A percentile compares a stretch with the other conserved stretches of the same genome.
Conservation (phyloP, 169 alveolate species). For the Toxoplasma gondii region DNA sequence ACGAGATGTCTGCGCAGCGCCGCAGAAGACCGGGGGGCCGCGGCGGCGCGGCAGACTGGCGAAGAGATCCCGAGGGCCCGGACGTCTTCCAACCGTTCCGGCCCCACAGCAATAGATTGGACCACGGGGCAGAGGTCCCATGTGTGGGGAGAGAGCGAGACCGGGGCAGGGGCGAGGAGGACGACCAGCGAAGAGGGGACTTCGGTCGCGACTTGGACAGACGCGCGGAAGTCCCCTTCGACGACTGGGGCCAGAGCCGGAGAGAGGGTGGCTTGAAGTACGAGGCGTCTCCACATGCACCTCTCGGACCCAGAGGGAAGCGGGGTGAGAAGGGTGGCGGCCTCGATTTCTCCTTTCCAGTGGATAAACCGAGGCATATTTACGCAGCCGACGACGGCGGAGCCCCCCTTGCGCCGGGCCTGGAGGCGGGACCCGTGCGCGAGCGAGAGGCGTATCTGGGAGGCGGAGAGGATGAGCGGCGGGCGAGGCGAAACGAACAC, state of each 20-base stretch:
- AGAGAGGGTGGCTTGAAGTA: neutral
- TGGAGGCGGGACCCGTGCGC: too few relatives aligned
- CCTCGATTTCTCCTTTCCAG: neutral
- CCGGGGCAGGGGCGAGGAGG: neutral
- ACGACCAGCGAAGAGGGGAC: neutral
- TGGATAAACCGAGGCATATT: neutral
- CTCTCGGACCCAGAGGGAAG: neutral
- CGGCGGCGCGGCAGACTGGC: neutral
- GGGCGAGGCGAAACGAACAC: neutral
- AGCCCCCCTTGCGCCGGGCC: too few relatives aligned
- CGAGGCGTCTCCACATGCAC: neutral
- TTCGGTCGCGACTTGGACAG: neutral
- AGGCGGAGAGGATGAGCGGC: neutral
- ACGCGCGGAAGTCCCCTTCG: neutral
- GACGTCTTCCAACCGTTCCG: neutral
- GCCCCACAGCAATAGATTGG: neutral
- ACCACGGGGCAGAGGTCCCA: too few relatives aligned
- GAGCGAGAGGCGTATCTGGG: neutral
- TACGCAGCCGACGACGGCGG: neutral
- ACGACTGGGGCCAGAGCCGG: neutral
- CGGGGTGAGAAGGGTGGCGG: neutral
- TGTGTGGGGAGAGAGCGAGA: neutral
- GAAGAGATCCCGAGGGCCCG: neutral
- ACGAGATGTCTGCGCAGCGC: neutral
- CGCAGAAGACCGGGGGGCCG: neutral